Evolutionary conservation across 192 early-diverging fungal species (phyloP), one percentile per base, ranked within the genome.

Genomic region (Rhizoclosmatium sp.): DNA sequence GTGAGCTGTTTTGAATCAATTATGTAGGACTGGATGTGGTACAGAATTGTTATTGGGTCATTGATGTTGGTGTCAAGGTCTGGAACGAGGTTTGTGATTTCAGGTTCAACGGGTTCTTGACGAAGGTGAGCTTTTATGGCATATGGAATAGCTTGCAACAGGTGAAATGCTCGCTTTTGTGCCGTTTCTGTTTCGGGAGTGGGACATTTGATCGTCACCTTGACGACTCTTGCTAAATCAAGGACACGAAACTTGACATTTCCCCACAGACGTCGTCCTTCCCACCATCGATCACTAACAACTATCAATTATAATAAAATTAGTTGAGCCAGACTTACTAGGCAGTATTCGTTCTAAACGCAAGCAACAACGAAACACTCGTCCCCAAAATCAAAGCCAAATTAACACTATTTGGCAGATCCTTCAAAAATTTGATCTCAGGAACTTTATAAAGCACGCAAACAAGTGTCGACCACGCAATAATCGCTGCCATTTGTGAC

Each of bases 241-340:
- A 95, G 91, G 65, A 94, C 86, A 31, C 86, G 85, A 39, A 90
- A 86, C 45, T 87, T 85, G 75, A 96, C 79, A 12, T 89, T 87
- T 49, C 89, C 90, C 95, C 95, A 98, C 23, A 92, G 78, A 75
- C 92, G 87, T 59, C 96, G 88, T 19, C 93, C 97, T 84, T 96
- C 97, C 92, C 92, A 96, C 85, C 88, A 88, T 39, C 86, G 66
- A 49, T 89, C 81, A 79, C 88, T 87, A 65, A 90, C 88, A 14
- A 90, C 93, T 83, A 94, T 95, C 69, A 12, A 31, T 65, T 12
- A 41, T 65, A 12, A 12, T 10, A 41, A 12, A 9, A 31, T 12
- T n/a, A 31, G 9, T 19, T 23, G 62, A 31, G 10, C 62, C 10
- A 31, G 31, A 0, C 31, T 31, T n/a, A 65, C 62, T 65, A 65